A percentile compares a stretch with the other conserved stretches of the same genome.
Evolutionary conservation across 2,329 filamentous ascomycete species (phyloP).

Genomic region (Fusarium dimerum): DNA sequence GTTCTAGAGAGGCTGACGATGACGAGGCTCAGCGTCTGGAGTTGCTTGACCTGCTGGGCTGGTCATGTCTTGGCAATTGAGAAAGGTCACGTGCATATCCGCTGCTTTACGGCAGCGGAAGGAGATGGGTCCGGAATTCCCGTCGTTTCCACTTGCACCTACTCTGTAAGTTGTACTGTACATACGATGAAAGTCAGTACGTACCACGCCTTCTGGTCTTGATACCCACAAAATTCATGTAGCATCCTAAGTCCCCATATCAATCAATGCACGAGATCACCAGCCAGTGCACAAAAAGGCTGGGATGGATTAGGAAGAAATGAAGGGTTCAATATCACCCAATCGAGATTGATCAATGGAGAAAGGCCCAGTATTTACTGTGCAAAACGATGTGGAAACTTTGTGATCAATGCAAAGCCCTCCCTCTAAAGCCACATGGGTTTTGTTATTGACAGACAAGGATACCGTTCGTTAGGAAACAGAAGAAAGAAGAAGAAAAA

Average conservation of each 20-base stretch:
- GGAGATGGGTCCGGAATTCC: no score
- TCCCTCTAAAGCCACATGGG: no score
- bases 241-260: not conserved
- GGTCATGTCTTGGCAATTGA: constrained; percentile 17
- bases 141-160: no score
- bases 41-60: constrained; percentile 6
- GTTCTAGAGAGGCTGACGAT: constrained; percentile 21
- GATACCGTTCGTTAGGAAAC: no score
- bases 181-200: no score
- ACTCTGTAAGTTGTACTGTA: not conserved
- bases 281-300: not conserved
- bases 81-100: constrained; percentile 16
- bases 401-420: no score
- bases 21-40: constrained; percentile 27
- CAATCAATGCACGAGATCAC: not conserved
- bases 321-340: not conserved
- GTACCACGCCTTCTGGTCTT: no score
- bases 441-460: no score
- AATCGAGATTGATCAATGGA: not conserved
- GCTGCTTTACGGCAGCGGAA: not conserved
- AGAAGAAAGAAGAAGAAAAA: no score
- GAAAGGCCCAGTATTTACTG: no score
- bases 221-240: no score
- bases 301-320: not conserved
- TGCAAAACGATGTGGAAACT: no score